A percentile compares a stretch with the other conserved stretches of the same genome.
phyloP scores from a whole-genome alignment of 1,284 basidiomycete species.

The Austroboletus sp. region DNA sequence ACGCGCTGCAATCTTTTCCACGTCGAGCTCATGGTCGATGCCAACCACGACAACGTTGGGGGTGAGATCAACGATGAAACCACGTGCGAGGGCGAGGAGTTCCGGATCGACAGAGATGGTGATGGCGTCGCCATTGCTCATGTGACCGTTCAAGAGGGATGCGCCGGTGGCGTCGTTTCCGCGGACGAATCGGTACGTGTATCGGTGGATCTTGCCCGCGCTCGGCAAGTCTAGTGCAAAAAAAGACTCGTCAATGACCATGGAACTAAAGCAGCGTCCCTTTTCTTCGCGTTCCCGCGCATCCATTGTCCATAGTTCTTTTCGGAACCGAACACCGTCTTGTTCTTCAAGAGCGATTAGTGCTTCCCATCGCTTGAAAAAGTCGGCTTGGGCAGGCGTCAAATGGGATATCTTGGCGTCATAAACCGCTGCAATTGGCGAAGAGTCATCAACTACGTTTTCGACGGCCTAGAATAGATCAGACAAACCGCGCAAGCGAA shows the following conservation, averaged over 20 bases:
- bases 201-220: constrained; percentile 43
- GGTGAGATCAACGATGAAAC: constrained; percentile 73
- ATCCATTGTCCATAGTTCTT: constrained; percentile 91
- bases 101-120: constrained; percentile 80
- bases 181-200: constrained; percentile 59
- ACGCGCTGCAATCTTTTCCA: constrained; percentile 39
- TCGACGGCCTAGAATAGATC: constrained; percentile 57
- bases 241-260: constrained; percentile 56
- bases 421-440: constrained; percentile 72
- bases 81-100: constrained; percentile 76
- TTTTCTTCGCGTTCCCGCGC: constrained; percentile 71
- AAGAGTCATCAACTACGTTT: constrained; percentile 49
- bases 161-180: constrained; percentile 30
- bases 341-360: constrained; percentile 86
- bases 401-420: constrained; percentile 77
- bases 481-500: constrained; percentile 1
- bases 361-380: constrained; percentile 89
- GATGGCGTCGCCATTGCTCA: constrained; percentile 75
- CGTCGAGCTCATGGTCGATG: constrained; percentile 72
- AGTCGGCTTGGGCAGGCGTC: constrained; percentile 58
- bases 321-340: constrained; percentile 74
- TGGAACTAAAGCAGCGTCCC: constrained; percentile 75
- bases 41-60: constrained; percentile 65
- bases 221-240: constrained; percentile 18
- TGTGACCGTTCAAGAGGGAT: constrained; percentile 68